phyloP scores from a whole-genome alignment of 2,329 filamentous ascomycete species.

The Xylariaceae sp. region DNA sequence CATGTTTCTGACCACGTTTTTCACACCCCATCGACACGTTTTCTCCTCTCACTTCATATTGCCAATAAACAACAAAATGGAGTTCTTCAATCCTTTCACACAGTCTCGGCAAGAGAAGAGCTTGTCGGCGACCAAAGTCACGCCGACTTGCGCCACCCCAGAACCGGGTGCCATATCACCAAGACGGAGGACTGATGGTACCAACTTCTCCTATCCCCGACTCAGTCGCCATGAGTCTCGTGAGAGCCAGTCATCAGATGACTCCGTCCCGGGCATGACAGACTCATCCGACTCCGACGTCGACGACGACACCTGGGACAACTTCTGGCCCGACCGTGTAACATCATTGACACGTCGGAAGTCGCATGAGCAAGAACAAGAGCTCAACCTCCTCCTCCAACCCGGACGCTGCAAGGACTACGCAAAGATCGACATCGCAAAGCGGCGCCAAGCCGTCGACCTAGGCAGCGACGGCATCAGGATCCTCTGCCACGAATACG shows the following conservation, averaged over 20 bases:
- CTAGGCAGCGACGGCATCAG: conserved; percentile 27
- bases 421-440: conserved; percentile 18
- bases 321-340: conserved; percentile 39
- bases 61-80: conserved; percentile 19
- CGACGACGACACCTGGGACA: conserved; percentile 46
- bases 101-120: conserved; percentile 11
- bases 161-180: conserved; percentile 7
- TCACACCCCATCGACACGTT: conserved; percentile 22
- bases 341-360: not conserved
- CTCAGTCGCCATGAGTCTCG: conserved; percentile 27
- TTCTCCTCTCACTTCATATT: conserved; percentile 6
- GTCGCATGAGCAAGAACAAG: conserved; percentile 16
- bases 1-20: conserved; percentile 16
- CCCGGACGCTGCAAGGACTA: conserved; percentile 19
- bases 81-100: conserved; percentile 19
- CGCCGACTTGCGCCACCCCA: conserved; percentile 15
- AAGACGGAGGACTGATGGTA: conserved; percentile 22
- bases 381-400: conserved; percentile 19
- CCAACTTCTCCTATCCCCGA: conserved; percentile 36
- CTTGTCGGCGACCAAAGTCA: conserved; percentile 4
- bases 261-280: conserved; percentile 44
- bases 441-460: conserved; percentile 9
- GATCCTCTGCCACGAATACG: conserved; percentile 15
- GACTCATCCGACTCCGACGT: conserved; percentile 50
- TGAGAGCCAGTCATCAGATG: conserved; percentile 39